Percentiles rank a stretch among this genome's conserved stretches.
These are phyloP conservation scores for Suhomyces maxii DNA, from an alignment of 1,139 yeast species.

Conservation along the genomic window DNA sequence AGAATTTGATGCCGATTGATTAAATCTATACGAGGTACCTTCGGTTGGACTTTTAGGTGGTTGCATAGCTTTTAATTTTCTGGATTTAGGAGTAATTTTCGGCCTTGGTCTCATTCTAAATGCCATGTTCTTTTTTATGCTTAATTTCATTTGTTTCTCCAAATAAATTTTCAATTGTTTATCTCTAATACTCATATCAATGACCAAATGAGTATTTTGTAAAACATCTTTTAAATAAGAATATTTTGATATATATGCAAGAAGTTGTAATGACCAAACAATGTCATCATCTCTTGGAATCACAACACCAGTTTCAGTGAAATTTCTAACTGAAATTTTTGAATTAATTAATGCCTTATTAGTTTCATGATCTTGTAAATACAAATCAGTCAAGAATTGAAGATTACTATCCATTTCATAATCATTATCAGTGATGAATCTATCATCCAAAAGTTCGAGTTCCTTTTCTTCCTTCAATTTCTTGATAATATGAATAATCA, in stretches of 20 bases:
- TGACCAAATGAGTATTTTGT: conserved; percentile 66
- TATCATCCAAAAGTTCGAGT: conserved; percentile 35
- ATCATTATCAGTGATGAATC: conserved; percentile 33
- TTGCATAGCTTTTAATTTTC: conserved; percentile 19
- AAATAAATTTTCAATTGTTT: conserved; percentile 41
- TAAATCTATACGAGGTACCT: conserved; percentile 20
- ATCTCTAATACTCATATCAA: conserved; percentile 54
- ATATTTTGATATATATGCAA: conserved; percentile 92
- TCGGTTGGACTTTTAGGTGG: conserved; percentile 1
- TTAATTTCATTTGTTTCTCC: conserved; percentile 39
- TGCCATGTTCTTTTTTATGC: conserved; percentile 32
- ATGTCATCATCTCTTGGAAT: conserved; percentile 92
- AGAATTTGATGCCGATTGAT: conserved; percentile 41
- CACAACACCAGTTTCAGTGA: conserved; percentile 69
- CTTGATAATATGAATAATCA: conserved; percentile 37
- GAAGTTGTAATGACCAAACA: conserved; percentile 85
- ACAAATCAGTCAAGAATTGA: conserved; percentile 43
- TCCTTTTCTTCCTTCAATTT: conserved; percentile 43
- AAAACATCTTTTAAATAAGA: conserved; percentile 73
- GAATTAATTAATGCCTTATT: conserved; percentile 27
- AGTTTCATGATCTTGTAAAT: conserved; percentile 39
- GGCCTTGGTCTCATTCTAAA: conserved; percentile 30
- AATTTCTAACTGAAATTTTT: conserved; percentile 57
- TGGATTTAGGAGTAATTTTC: conserved; percentile 39
- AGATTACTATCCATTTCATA: conserved; percentile 47